These are phyloP conservation scores for Funneliformis mosseae DNA, from an alignment of 192 early-diverging fungal species.

Conservation along the genomic window DNA sequence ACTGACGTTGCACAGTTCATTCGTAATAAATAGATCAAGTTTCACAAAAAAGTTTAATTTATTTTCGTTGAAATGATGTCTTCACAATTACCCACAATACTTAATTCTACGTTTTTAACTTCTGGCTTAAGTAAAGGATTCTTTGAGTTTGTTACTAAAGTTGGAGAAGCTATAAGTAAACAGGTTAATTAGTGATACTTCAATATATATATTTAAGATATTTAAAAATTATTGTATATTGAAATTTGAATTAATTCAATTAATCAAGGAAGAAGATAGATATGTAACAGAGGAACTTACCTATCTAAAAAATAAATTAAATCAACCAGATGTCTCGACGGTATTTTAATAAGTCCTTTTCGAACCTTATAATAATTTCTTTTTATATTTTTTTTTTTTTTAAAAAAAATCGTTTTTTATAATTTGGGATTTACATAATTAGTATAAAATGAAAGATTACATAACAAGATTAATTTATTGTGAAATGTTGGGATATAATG, in stretches of 20 bases:
- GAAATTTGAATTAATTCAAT: too few species aligned
- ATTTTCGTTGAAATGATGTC: background rate
- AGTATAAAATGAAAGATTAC: slow-evolving; percentile 56
- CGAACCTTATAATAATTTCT: background rate
- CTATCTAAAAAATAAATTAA: slow-evolving; percentile 21
- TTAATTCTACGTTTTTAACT: slow-evolving; percentile 23
- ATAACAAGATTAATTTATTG: slow-evolving; percentile 54
- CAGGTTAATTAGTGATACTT: slow-evolving; percentile 17
- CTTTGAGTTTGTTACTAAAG: slow-evolving; percentile 26
- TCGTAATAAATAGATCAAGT: too few species aligned
- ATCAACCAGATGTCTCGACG: slow-evolving; percentile 16
- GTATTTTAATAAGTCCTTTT: slow-evolving; percentile 6
- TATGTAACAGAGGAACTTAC: slow-evolving; percentile 22
- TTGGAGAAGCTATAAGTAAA: slow-evolving; percentile 32
- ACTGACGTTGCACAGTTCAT: too few species aligned
- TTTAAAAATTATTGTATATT: too few species aligned
- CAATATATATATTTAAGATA: too few species aligned
- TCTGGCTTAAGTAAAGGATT: slow-evolving; percentile 23
- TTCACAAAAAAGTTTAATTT: too few species aligned
- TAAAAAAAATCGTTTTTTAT: background rate
- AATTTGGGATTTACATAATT: background rate
- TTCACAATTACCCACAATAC: slow-evolving; percentile 28
- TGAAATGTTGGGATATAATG: slow-evolving; percentile 57
- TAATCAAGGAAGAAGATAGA: slow-evolving; percentile 19
- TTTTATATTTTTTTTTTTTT: background rate